Evolutionary conservation across 192 early-diverging fungal genomes (phyloP), one percentile per base, ranked within the genome.

Genomic region (Coemansia sp.): DNA sequence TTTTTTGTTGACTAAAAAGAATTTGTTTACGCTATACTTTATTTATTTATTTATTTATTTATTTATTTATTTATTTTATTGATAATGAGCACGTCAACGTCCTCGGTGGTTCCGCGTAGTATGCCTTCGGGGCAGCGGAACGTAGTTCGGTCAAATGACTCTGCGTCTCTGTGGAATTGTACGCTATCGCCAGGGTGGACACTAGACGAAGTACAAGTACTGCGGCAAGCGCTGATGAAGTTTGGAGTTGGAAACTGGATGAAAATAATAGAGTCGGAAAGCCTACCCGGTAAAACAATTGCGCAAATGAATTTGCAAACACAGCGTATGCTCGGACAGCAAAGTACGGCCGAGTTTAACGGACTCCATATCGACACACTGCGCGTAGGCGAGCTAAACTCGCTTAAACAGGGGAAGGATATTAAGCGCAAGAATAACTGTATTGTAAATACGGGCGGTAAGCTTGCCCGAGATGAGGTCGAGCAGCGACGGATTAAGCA

Each of bases 291-390:
- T 46, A 98, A 98, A 69, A 97, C 94, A n/a, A 96, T 94, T 64
- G 94, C 96, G 8, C 96, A 98, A 80, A 93, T 97, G 91, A 97
- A 98, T 84, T 75, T 98, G 41, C 96, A 98, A 69, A 89, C 92
- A 19, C 96, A 98, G 75, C 85, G 96, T 36, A 88, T 98, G 87
- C 87, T 98, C 1, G 96, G 96, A 0, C 95, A 98, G 73, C 96
- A 98, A 72, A 94, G 92, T 81, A 96, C 94, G 5, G 95, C 92
- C 63, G 96, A 98, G 78, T 98, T 98, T 77, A 92, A 91, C 32
- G 89, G 93, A 37, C 84, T 98, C 45, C 96, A 98, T 74, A 90
- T 98, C 11, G 94, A 98, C 68, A 90, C 92, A 19, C 75, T 90
- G 19, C 88, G 89, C 3, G 89, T 98, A 71, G 96, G 94, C n/a